Percentiles rank a stretch among this genome's conserved stretches.
These are phyloP conservation scores for Pseudogymnoascus sp. DNA, from an alignment of 2,329 filamentous ascomycete genomes.

Conservation along the genomic window DNA sequence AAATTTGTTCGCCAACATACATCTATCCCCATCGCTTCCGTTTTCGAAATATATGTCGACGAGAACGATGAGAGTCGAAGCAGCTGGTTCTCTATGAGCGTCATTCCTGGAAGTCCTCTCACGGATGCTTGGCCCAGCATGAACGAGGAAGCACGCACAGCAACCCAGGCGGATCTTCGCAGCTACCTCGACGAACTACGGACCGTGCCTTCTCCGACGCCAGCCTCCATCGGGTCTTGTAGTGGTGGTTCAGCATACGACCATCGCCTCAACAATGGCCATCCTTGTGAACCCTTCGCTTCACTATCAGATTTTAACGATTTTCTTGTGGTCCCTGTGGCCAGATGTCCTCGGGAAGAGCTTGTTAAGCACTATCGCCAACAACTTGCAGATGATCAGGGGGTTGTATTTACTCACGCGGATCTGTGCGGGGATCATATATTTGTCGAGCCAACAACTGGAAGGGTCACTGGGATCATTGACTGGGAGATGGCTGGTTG, in stretches of 20 bases:
- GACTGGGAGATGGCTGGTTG: slow-evolving; percentile 37
- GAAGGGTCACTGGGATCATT: slow-evolving; percentile 36
- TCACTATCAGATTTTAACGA: background rate
- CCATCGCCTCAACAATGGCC: background rate
- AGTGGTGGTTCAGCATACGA: background rate
- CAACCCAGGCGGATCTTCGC: background rate
- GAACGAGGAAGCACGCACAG: background rate
- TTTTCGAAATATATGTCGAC: background rate
- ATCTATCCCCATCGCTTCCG: background rate
- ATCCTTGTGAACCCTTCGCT: background rate
- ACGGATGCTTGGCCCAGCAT: slow-evolving; percentile 12
- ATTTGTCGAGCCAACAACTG: slow-evolving; percentile 27
- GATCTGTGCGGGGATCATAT: slow-evolving; percentile 38
- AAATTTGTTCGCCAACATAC: background rate
- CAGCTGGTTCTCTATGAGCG: background rate
- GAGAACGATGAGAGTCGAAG: background rate
- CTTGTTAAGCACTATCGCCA: background rate
- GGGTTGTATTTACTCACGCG: slow-evolving; percentile 35
- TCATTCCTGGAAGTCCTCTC: background rate
- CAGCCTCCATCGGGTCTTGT: background rate
- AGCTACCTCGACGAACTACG: background rate
- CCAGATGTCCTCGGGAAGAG: background rate
- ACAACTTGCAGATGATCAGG: background rate
- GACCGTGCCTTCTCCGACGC: background rate
- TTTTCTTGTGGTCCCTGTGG: background rate